These are phyloP conservation scores for Macrophomina phaseolina DNA, from an alignment of 2,329 filamentous ascomycete genomes.

Conservation along the genomic window DNA sequence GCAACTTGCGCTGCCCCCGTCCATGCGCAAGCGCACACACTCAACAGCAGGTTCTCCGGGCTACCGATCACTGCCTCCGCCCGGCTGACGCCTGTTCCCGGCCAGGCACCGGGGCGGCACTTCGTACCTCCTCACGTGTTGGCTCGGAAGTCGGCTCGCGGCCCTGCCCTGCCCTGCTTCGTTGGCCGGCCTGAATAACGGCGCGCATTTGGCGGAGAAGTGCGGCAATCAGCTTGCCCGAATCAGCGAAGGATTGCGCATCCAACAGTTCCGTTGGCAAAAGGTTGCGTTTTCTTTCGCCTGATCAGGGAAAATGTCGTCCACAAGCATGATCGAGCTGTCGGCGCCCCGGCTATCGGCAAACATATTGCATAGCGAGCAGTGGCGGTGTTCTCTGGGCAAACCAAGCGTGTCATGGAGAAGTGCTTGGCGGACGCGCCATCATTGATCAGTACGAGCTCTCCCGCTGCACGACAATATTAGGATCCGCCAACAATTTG, in stretches of 20 bases:
- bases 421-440: constrained; percentile 7
- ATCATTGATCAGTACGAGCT: neutral
- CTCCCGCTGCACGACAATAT: too few species aligned
- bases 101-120: neutral
- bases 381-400: neutral
- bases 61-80: constrained; percentile 16
- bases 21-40: neutral
- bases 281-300: neutral
- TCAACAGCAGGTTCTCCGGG: constrained; percentile 3
- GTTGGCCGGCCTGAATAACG: neutral
- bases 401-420: neutral
- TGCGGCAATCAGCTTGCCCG: constrained; percentile 22
- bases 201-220: constrained; percentile 13
- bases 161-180: neutral
- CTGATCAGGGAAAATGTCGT: neutral
- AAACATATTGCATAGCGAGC: neutral
- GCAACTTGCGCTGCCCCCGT: neutral
- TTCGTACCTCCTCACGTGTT: constrained; percentile 9
- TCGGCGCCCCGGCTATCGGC: neutral
- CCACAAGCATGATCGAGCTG: neutral
- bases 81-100: constrained; percentile 16
- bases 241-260: constrained; percentile 21
- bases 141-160: constrained; percentile 13
- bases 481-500: too few species aligned
- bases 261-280: constrained; percentile 1